A percentile compares a stretch with the other conserved stretches of the same genome.
Conservation (phyloP, 441 rosid genomes). For the Sinapis alba region DNA sequence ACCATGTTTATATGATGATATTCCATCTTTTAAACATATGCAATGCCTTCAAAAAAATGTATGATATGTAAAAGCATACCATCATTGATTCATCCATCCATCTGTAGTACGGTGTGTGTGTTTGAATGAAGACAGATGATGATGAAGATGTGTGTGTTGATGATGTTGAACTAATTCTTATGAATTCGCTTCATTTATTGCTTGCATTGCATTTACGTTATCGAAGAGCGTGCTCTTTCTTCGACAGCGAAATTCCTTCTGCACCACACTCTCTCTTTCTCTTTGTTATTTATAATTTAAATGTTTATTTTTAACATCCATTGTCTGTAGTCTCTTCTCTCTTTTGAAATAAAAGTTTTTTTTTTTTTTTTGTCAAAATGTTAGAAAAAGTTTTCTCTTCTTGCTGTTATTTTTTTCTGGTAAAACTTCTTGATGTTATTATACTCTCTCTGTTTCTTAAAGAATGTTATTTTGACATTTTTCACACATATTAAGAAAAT, state of each 20-base stretch:
- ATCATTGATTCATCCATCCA: slow-evolving; percentile 39
- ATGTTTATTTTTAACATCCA: neutral
- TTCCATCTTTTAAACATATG: slow-evolving; percentile 13
- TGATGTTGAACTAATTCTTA: slow-evolving; percentile 40
- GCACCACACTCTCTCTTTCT: neutral
- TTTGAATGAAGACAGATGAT: slow-evolving; percentile 32
- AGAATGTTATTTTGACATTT: too few species aligned
- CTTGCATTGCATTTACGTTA: slow-evolving; percentile 39
- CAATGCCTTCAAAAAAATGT: neutral
- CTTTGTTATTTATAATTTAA: neutral
- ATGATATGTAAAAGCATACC: slow-evolving; percentile 22
- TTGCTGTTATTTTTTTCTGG: too few species aligned
- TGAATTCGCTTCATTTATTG: slow-evolving; percentile 41
- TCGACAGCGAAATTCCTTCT: slow-evolving; percentile 44
- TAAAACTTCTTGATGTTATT: too few species aligned
- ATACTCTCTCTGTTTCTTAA: too few species aligned
- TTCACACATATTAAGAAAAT: too few species aligned
- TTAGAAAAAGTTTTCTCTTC: too few species aligned
- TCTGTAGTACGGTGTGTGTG: slow-evolving; percentile 33
- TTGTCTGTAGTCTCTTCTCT: too few species aligned
- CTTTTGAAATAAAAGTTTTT: too few species aligned
- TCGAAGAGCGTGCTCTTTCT: slow-evolving; percentile 40
- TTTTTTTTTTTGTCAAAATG: too few species aligned
- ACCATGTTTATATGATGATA: too few species aligned
- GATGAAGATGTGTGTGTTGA: slow-evolving; percentile 28